Evolutionary conservation across 805 yeast genomes (phyloP), one percentile per base, ranked within the genome.

Genomic region (Cyberlindnera samutprakarnensis): DNA sequence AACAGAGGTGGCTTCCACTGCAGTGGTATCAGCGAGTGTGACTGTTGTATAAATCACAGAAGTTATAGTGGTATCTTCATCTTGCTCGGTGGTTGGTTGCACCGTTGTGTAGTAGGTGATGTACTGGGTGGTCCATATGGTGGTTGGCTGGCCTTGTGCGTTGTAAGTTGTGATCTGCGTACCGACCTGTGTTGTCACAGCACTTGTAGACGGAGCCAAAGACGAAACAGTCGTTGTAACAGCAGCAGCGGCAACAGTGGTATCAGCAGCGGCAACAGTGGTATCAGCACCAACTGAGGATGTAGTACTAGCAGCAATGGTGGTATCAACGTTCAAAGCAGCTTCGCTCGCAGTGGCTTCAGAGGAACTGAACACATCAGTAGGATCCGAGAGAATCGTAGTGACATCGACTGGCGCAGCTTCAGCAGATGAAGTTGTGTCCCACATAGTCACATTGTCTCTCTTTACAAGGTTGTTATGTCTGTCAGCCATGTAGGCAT

Each of bases 51-150:
- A 25, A 22, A 35, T 30, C 20, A 72, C 44, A 6, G 75, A 62
- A 38, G 72, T 63, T 36, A 75, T 61, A 14, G 75, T 47, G 3
- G 79, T 55, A 13, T 32, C 41, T 14, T 23, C 31, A 4, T 31
- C 35, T n/a, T 24, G 31, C 6, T 32, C 37, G 14, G 33, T 22
- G 19, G 33, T 23, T 12, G 37, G 16, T 72, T 66, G 14, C 75
- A 64, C 48, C 68, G 81, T 28, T 70, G 51, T 39, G 33, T 34
- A 43, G 35, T 46, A 56, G 27, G 70, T 57, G 54, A 70, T 61
- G 15, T 39, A 37, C 9, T 66, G 60, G 1, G 69, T 53, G 8
- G 68, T 61, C 39, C 66, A 68, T 11, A 60, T 43, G 23, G 69
- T 61, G 39, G 70, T 68, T 28, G 74, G 72, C 17, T 40, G 46